Evolutionary conservation across 805 yeast genomes (phyloP).

Genomic region (Millerago galiae): DNA sequence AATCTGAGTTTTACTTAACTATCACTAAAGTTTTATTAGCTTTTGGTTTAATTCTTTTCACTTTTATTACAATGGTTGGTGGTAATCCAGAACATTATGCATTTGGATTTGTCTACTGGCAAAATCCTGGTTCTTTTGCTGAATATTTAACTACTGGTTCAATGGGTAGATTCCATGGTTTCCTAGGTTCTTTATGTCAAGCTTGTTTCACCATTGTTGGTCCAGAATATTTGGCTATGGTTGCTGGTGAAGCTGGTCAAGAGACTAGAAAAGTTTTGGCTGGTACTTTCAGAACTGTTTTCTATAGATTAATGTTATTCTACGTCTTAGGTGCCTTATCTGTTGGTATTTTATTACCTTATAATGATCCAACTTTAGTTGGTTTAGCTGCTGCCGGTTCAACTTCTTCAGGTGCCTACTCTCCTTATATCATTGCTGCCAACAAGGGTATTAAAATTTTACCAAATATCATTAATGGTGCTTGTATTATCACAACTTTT

Average conservation of each 20-base stretch:
- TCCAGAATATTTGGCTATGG: conserved; percentile 75
- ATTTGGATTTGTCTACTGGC: conserved; percentile 48
- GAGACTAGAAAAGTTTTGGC: conserved; percentile 67
- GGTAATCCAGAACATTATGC: conserved; percentile 68
- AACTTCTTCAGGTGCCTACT: conserved; percentile 38
- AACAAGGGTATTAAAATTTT: conserved; percentile 43
- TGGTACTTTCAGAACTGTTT: conserved; percentile 64
- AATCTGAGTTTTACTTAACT: conserved; percentile 70
- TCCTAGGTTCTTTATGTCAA: conserved; percentile 55
- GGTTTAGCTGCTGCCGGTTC: conserved; percentile 36
- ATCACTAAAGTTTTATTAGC: conserved; percentile 65
- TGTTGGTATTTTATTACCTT: conserved; percentile 61
- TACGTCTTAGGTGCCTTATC: conserved; percentile 59
- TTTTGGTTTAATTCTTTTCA: conserved; percentile 60
- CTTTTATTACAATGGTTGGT: conserved; percentile 76
- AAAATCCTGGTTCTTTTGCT: conserved; percentile 46
- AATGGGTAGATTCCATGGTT: conserved; percentile 63
- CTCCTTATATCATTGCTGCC: conserved; percentile 52
- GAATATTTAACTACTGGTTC: conserved; percentile 50
- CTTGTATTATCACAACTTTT: conserved; percentile 47
- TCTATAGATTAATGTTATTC: conserved; percentile 51
- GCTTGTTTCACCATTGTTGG: conserved; percentile 77
- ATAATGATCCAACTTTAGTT: conserved; percentile 45
- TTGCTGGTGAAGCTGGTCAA: conserved; percentile 69
- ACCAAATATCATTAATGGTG: conserved; percentile 44